These are phyloP conservation scores for Lophiotrema nucula DNA, from an alignment of 495 filamentous ascomycete genomes.

Conservation along the genomic window DNA sequence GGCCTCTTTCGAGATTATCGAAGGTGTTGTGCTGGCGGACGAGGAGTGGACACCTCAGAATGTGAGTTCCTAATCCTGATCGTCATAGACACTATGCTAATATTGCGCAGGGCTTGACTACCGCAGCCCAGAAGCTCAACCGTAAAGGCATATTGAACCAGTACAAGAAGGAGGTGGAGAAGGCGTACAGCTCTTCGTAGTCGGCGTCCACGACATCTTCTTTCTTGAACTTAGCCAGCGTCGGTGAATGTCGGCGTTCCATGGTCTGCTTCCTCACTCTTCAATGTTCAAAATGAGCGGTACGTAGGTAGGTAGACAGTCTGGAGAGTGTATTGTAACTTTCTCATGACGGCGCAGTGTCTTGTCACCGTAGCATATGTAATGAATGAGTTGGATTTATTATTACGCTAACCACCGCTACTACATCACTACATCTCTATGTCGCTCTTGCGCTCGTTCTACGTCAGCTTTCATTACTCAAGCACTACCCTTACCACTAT, in stretches of 20 bases:
- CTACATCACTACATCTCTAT: too few relatives aligned
- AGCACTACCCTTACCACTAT: too few relatives aligned
- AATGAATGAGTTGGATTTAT: too few relatives aligned
- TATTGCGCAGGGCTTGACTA: slow-evolving; percentile 56
- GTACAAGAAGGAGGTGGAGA: slow-evolving; percentile 63
- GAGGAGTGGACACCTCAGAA: slow-evolving; percentile 98
- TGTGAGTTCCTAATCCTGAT: slow-evolving; percentile 63
- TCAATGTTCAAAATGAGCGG: too few relatives aligned
- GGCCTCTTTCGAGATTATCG: slow-evolving; percentile 83
- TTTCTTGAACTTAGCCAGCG: neutral
- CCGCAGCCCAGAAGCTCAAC: slow-evolving; percentile 77
- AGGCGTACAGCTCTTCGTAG: slow-evolving; percentile 47
- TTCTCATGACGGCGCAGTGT: too few relatives aligned
- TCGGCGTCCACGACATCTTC: neutral
- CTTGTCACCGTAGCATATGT: too few relatives aligned
- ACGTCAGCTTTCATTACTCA: too few relatives aligned
- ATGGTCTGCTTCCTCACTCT: neutral
- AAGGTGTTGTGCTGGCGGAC: slow-evolving; percentile 86
- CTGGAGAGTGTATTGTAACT: too few relatives aligned
- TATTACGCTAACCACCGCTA: too few relatives aligned
- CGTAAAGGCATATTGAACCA: slow-evolving; percentile 64
- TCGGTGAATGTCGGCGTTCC: neutral
- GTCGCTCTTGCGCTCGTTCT: too few relatives aligned
- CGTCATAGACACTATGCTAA: slow-evolving; percentile 34
- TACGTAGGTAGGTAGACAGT: too few relatives aligned